Evolutionary conservation across 805 yeast species (phyloP), one percentile per base, ranked within the genome.

Genomic region (Lipomyces mesembrius): DNA sequence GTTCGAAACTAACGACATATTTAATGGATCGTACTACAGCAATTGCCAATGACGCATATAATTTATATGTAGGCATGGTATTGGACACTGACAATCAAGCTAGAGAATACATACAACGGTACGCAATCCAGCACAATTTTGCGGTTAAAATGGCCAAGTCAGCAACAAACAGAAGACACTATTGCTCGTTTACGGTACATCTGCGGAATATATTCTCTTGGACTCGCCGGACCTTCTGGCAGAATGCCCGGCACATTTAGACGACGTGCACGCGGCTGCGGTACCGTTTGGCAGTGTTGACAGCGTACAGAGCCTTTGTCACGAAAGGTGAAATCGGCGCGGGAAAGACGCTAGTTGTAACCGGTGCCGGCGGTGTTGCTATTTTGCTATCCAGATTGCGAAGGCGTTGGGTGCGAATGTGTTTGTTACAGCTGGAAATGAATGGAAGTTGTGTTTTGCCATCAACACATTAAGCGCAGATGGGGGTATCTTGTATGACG

Each of bases 301-400:
- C 74, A 2, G 74, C 74, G 3, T 72, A 66, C 66, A 63, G 73
- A 11, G 73, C 71, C 1, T 57, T 67, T 12, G 62, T 65, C 56
- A 63, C 71, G 27, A 57, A 46, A 20, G 72, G 62, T 32, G 58
- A 51, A 11, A 57, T 67, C 35, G 43, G 34, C 11, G 46, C 63
- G 3, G 67, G 64, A 20, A 43, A 57, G 39, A 67, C 67, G 14
- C 65, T 71, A 11, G 57, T 72, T 20, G 60, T 71, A 7, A 67
- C 71, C 7, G 91, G 87, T 3, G 81, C 79, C 2, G 92, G 92
- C 74, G 91, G 85, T 65, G 76, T 83, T 27, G 88, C 90, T 2
- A 85, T 87, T 55, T 67, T 6, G 79, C 85, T 0, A 75, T 82
- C 8, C 71, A 75, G 12, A 61, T 62, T 0, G 75, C 75, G 35